Conservation (phyloP, 352 stramenopile species). For the Pythium pectinolyticum region DNA sequence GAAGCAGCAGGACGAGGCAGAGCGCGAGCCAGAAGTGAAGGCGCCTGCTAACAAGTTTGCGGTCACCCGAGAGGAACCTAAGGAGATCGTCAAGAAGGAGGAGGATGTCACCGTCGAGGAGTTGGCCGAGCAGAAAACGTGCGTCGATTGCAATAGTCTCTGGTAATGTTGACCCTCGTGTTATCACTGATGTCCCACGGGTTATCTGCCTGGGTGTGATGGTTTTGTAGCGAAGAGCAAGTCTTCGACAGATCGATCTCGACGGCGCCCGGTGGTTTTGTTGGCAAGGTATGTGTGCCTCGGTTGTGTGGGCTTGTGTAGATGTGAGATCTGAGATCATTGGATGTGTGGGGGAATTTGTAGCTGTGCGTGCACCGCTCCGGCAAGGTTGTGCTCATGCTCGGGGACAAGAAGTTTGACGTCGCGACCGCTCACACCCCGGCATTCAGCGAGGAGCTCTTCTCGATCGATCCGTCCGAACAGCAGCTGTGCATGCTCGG, state of each 20-base stretch:
- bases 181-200: no score
- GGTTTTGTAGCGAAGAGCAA: conserved; percentile 50
- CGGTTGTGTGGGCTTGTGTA: background rate
- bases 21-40: conserved; percentile 28
- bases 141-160: background rate
- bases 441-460: conserved; percentile 81
- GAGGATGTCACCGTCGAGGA: conserved; percentile 27
- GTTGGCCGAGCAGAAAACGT: conserved; percentile 25
- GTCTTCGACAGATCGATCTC: conserved; percentile 71
- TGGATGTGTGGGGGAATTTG: background rate
- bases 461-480: conserved; percentile 73
- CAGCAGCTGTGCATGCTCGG: conserved; percentile 79
- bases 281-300: conserved; percentile 68
- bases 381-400: conserved; percentile 82
- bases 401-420: conserved; percentile 87
- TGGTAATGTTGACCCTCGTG: background rate
- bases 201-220: background rate
- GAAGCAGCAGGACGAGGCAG: conserved; percentile 22
- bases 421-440: conserved; percentile 76
- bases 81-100: conserved; percentile 28
- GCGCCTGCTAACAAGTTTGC: conserved; percentile 30
- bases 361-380: conserved; percentile 85
- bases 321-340: background rate
- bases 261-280: conserved; percentile 69
- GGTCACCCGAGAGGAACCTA: conserved; percentile 15